Base-by-base conservation (phyloP, 768 basidiomycete genomes). In the Boletus insuetus region DNA sequence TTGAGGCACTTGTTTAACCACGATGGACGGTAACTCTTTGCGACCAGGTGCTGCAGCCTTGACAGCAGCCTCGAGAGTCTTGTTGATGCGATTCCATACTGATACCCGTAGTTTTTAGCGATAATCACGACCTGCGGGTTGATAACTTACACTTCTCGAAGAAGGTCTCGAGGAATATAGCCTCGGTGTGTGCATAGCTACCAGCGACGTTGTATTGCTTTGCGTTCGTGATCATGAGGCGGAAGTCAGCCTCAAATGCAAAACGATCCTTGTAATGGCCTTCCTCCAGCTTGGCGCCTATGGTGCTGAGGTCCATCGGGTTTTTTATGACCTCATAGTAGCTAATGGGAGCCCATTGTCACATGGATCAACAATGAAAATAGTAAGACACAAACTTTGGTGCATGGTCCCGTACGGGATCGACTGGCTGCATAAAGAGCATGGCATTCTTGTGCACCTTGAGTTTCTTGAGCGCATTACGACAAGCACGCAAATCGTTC, bases 291-390 rank as follows among this genome's bases (percentile, higher is more conserved):
- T 96, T 98, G 37, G 88, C 88, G 26, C 80, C 77, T 78, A 96
- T 89, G 0, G 94, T 94, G 49, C 86, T 86, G 17, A 98, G 77
- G 66, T 99, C 97, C 92, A 99, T 98, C 1, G 97, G 96, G 12
- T 88, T 79, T 70, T 90, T 90, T 70, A 99, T 87, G 55, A 94
- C 74, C 50, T 90, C 86, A 64, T 94, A 93, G 69, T 98, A 98
- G 61, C 94, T 96, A 56, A 39, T 10, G 43, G 8, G n/a, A 26
- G 26, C 12, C 10, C 39, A 51, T 49, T 39, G 46, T 42, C 26
- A 40, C 34, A 59, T 39, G 17, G 38, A 48, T 40, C 48, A 16
- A 51, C 35, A 49, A 41, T 45, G 42, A 54, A 61, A 49, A 42
- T 4, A 22, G 29, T 2, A 39, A 19, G 29, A 49, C 20, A 47